Evolutionary conservation across 2,329 filamentous ascomycete genomes (phyloP), one percentile per base, ranked within the genome.

Genomic region (Microdochium paspali): DNA sequence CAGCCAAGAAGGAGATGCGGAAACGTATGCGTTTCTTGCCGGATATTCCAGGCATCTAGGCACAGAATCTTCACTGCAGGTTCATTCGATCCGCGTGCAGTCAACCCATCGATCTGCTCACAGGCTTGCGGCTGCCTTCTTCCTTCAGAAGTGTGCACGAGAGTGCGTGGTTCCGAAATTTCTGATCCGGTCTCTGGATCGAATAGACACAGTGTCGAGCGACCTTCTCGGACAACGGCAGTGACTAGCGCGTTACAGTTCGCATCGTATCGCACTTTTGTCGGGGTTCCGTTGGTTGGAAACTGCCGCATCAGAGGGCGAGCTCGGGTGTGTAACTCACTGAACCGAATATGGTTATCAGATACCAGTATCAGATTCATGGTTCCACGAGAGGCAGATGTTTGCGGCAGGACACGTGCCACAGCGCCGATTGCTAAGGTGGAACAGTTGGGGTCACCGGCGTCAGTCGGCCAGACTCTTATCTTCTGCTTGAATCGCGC

Each of bases 381-480:
- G 30, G 71, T 65, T 10, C 67, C 66, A 3, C 55, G 50, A 44
- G 61, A 59, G 12, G 63, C 64, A 2, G 68, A 68, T 15, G 76
- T 54, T 26, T 66, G 62, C 39, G 63, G 53, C 9, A 59, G 56
- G 12, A 80, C 59, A 26, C 66, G 70, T 9, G 70, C 64, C 3
- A 73, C 67, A 2, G 71, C 73, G 46, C 72, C 71, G 10, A 82
- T 65, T 2, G 65, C 64, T 2, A 76, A 72, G 3, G 74, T 67
- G 9, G 62, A 56, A 51, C 74, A 64, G 28, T 65, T 69, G 7
- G 66, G 58, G 40, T 78, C 69, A 28, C 66, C 67, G 1, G 66
- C 67, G 54, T 80, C 74, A 2, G 74, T 74, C 2, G 73, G 65
- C 69, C 74, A 79, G 13, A 83, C 65, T 44, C 65, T 65, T 12